Evolutionary conservation across 2,329 filamentous ascomycete genomes (phyloP).

Genomic region (Pyrenochaeta sp.): DNA sequence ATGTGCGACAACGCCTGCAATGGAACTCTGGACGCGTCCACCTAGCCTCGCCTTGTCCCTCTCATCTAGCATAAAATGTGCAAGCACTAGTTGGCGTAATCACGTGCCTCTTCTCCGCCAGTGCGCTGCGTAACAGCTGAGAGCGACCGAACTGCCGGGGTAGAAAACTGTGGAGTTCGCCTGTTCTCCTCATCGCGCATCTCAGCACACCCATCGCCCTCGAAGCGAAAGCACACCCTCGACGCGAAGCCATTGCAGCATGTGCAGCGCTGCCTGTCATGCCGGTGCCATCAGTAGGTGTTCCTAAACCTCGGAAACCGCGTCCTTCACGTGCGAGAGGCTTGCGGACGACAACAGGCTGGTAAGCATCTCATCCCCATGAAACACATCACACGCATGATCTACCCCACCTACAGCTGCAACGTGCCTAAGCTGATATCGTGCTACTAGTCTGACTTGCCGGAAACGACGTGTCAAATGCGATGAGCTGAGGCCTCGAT

Average conservation of each 20-base stretch:
- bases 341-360: constrained; percentile 56
- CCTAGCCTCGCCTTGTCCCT: neutral
- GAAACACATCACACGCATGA: neutral
- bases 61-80: neutral
- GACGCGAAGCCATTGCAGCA: constrained; percentile 37
- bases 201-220: constrained; percentile 11
- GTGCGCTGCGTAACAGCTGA: neutral
- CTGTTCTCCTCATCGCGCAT: constrained; percentile 13
- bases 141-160: constrained; percentile 6
- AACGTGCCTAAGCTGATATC: neutral
- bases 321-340: constrained; percentile 55
- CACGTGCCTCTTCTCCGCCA: neutral
- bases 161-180: constrained; percentile 6
- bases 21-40: neutral
- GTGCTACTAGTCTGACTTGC: constrained; percentile 51
- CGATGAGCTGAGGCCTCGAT: constrained; percentile 57
- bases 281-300: constrained; percentile 36
- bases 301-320: constrained; percentile 45
- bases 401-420: neutral
- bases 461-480: constrained; percentile 61
- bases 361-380: constrained; percentile 39
- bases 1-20: neutral
- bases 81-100: neutral
- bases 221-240: constrained; percentile 36
- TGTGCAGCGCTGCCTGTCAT: constrained; percentile 34